These are phyloP conservation scores for Corylus avellana DNA, from an alignment of 306 rosid genomes.

Conservation along the genomic window DNA sequence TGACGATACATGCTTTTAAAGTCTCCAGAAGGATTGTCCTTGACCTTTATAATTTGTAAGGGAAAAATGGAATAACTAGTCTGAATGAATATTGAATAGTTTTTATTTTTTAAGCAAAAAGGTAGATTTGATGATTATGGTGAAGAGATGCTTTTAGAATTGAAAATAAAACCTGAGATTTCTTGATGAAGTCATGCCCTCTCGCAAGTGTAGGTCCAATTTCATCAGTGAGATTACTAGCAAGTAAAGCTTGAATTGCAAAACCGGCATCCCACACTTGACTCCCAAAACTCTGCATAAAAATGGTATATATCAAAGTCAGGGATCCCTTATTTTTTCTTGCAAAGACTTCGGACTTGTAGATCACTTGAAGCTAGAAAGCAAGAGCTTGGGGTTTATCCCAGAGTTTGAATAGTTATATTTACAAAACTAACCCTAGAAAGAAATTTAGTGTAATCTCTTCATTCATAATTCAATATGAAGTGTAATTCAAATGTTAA, in stretches of 20 bases:
- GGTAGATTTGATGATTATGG: not conserved
- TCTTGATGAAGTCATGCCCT: constrained; percentile 65
- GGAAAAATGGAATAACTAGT: not conserved
- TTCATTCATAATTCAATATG: not conserved
- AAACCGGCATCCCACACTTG: constrained; percentile 71
- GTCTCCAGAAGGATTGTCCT: constrained; percentile 60
- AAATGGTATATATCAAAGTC: not conserved
- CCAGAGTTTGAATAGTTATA: not conserved
- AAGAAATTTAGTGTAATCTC: not conserved
- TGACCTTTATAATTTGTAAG: constrained; percentile 33
- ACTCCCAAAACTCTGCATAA: constrained; percentile 65
- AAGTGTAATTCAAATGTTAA: not conserved
- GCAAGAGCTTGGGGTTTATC: not conserved
- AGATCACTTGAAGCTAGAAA: not conserved
- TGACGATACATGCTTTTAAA: constrained; percentile 69
- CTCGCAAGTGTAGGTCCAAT: constrained; percentile 45
- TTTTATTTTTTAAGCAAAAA: not conserved
- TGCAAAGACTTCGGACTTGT: not conserved
- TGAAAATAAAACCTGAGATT: constrained; percentile 54
- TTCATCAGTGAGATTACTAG: constrained; percentile 49
- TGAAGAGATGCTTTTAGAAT: not conserved
- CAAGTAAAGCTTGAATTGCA: constrained; percentile 66
- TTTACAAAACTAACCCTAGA: not conserved
- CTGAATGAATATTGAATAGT: not conserved
- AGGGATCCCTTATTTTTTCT: not conserved